Conservation (phyloP, 352 stramenopile species). For the Lagenidium giganteum region DNA sequence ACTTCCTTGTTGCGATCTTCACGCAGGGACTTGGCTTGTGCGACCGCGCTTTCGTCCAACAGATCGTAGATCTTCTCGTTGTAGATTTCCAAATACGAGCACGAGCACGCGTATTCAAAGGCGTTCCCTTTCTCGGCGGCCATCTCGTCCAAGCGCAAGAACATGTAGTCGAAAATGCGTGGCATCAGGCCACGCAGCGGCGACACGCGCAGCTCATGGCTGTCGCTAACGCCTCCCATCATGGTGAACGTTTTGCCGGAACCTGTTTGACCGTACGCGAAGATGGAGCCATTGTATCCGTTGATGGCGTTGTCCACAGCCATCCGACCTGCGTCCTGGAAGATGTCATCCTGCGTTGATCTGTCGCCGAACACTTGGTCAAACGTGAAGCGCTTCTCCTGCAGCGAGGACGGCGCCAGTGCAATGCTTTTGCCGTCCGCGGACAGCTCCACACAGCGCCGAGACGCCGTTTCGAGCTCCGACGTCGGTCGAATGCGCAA, state of each 20-base stretch:
- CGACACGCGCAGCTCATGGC: conserved; percentile 39
- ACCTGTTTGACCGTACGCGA: conserved; percentile 87
- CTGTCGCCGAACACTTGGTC: conserved; percentile 74
- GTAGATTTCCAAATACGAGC: conserved; percentile 90
- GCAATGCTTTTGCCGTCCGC: conserved; percentile 54
- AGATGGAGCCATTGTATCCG: conserved; percentile 88
- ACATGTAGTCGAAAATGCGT: conserved; percentile 82
- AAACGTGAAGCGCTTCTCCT: conserved; percentile 84
- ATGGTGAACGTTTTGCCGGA: conserved; percentile 89
- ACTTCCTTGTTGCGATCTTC: conserved; percentile 74
- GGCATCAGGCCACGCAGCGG: conserved; percentile 71
- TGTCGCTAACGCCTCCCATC: conserved; percentile 41
- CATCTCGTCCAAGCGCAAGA: conserved; percentile 41
- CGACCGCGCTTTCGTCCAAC: conserved; percentile 47
- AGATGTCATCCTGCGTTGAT: conserved; percentile 75
- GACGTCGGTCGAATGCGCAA: conserved; percentile 49
- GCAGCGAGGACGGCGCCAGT: conserved; percentile 43
- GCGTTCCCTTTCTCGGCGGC: conserved; percentile 37
- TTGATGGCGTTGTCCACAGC: conserved; percentile 80
- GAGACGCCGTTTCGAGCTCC: conserved; percentile 2
- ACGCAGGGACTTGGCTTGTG: conserved; percentile 62
- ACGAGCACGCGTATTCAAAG: conserved; percentile 57
- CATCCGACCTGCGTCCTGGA: conserved; percentile 60
- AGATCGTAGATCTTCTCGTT: conserved; percentile 89
- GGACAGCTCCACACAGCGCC: conserved; percentile 52